Percentiles rank a stretch among this genome's conserved stretches.
Conservation (phyloP, 306 rosid genomes). For the Adenanthera pavonina region DNA sequence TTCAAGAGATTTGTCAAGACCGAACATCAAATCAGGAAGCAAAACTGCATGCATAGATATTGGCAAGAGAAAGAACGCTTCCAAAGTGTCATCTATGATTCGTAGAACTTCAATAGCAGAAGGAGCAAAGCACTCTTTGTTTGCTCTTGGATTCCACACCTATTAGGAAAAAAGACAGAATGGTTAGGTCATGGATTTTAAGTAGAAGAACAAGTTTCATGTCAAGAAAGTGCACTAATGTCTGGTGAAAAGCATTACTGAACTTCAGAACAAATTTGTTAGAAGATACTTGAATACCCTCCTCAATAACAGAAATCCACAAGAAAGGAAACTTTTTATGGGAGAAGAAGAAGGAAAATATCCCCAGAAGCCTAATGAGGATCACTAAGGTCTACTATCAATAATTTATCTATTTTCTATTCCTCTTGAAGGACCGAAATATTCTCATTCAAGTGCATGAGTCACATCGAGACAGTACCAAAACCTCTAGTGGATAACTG, state of each 20-base stretch:
- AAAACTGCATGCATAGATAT: conserved; percentile 67
- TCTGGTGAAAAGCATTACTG: not conserved
- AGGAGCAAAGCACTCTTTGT: conserved; percentile 79
- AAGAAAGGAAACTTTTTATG: not conserved
- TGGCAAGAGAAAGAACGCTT: conserved; percentile 87
- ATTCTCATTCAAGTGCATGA: not conserved
- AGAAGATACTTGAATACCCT: not conserved
- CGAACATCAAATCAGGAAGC: conserved; percentile 76
- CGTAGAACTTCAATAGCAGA: conserved; percentile 85
- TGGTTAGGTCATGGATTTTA: conserved; percentile 20
- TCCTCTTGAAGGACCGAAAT: not conserved
- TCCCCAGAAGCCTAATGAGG: not conserved
- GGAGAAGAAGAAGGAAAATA: not conserved
- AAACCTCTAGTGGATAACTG: not conserved
- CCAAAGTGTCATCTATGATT: conserved; percentile 79
- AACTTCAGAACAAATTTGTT: conserved; percentile 6
- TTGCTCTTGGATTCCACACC: conserved; percentile 87
- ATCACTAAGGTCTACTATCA: not conserved
- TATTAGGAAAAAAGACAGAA: conserved; percentile 31
- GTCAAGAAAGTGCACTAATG: not conserved
- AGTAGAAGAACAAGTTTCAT: not conserved
- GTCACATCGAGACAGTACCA: not conserved
- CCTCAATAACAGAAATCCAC: not conserved
- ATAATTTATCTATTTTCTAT: not conserved
- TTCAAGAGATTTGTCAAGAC: conserved; percentile 86